Base-by-base conservation (phyloP, 176 grass and related monocot genomes). In the Neostapfia colusana region DNA sequence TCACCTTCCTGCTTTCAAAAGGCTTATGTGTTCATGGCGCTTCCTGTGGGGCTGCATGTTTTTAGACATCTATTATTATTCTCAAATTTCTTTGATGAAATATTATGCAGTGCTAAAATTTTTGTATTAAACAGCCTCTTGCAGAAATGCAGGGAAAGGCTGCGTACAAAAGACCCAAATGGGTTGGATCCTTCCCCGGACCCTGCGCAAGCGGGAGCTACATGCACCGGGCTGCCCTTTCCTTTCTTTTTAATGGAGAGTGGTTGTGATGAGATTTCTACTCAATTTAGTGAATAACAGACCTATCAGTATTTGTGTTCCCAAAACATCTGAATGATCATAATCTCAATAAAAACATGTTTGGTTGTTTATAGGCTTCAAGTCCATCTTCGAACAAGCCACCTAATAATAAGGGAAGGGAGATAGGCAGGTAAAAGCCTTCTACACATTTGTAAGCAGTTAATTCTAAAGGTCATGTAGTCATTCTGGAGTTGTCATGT, bases 301-400 rank as follows among this genome's bases (percentile, higher is more conserved):
- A 65, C 63, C 61, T 81, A 16, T 65, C 28, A 23, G 45, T 83
- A 71, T 20, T 41, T 64, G 49, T 72, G 69, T 70, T 36, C n/a
- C 37, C 55, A 65, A 60, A 65, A 27, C 49, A 65, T 14, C 49
- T 41, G 20, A 40, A 60, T 17, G 18, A 17, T 54, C 20, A 21
- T 35, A 39, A 69, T 86, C 64, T 75, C 38, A 75, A 73, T 70
- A 17, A 43, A 73, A 76, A 80, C 63, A 72, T 87, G 20, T 84
- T 65, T 45, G 26, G 23, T 58, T n/a, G n/a, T 58, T 26, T 58
- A 45, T 83, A 97, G 91, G 89, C 78, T 72, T 69, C 89, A 75
- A 98, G 91, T 72, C 87, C 88, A 67, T 88, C 89, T 48, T 67
- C 79, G 43, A 84, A 89, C 77, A 89, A 73, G 74, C 24, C 53